Percentiles rank a stretch among this genome's conserved stretches.
These are phyloP conservation scores for Sugiyamaella xylanicola DNA, from an alignment of 1,139 yeast species.

Conservation along the genomic window DNA sequence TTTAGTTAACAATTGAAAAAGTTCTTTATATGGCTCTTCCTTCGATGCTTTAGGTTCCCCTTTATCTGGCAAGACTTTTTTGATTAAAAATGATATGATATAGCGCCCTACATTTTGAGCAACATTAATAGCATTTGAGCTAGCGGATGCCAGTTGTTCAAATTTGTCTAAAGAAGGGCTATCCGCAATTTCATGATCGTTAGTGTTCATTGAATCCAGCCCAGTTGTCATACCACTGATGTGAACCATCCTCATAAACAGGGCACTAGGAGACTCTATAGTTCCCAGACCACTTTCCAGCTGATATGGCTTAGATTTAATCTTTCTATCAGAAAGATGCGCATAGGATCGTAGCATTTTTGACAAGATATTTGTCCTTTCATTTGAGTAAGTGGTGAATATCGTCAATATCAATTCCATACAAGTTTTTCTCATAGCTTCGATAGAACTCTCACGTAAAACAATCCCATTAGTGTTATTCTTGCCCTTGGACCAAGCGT, in stretches of 20 bases:
- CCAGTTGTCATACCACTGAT: slow-evolving; percentile 37
- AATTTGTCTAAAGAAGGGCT: background rate
- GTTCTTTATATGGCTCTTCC: slow-evolving; percentile 33
- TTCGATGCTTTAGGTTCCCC: slow-evolving; percentile 24
- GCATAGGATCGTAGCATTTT: slow-evolving; percentile 60
- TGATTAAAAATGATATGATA: slow-evolving; percentile 8
- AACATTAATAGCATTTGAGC: background rate
- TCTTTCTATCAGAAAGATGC: slow-evolving; percentile 50
- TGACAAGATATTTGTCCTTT: slow-evolving; percentile 59
- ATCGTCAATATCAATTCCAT: slow-evolving; percentile 50
- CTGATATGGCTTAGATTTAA: slow-evolving; percentile 49
- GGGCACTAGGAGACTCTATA: slow-evolving; percentile 52
- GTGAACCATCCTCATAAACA: slow-evolving; percentile 53
- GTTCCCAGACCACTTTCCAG: slow-evolving; percentile 48
- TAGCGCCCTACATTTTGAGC: slow-evolving; percentile 6
- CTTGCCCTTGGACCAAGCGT: background rate
- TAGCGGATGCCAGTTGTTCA: background rate
- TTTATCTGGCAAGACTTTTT: slow-evolving; percentile 15
- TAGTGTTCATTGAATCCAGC: background rate
- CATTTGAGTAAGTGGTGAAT: slow-evolving; percentile 52
- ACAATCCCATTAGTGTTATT: background rate
- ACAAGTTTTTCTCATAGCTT: slow-evolving; percentile 43
- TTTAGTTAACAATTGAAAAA: slow-evolving; percentile 55
- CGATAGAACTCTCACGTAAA: slow-evolving; percentile 32
- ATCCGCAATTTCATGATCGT: too few relatives aligned